These are phyloP conservation scores for Cajanus cajan DNA, from an alignment of 306 rosid species.

Conservation along the genomic window DNA sequence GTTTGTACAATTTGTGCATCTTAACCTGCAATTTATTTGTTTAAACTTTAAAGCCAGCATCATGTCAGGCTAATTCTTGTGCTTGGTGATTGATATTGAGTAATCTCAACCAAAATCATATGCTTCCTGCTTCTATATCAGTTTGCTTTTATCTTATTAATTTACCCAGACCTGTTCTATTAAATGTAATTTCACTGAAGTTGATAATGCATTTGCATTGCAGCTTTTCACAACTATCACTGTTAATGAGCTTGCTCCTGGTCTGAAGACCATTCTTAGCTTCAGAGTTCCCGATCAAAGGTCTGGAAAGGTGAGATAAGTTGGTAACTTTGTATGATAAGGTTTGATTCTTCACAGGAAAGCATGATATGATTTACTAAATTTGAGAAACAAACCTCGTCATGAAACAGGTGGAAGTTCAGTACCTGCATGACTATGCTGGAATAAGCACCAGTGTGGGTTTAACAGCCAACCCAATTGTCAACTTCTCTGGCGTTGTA, in stretches of 20 bases:
- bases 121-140: background rate
- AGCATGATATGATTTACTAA: background rate
- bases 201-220: conserved; percentile 5
- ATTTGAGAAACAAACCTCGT: conserved; percentile 12
- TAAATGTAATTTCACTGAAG: background rate
- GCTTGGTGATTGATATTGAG: background rate
- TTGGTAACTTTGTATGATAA: background rate
- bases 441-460: conserved; percentile 81
- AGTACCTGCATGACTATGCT: conserved; percentile 77
- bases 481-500: conserved; percentile 75
- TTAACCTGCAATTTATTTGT: background rate
- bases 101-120: background rate
- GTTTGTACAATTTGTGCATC: background rate
- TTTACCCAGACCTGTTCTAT: background rate
- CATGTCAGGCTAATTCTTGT: background rate
- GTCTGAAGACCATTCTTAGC: conserved; percentile 74
- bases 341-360: background rate
- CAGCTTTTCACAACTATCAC: conserved; percentile 78
- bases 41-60: background rate
- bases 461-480: conserved; percentile 78
- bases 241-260: conserved; percentile 73
- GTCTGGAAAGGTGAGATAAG: conserved; percentile 78
- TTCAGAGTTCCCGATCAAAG: conserved; percentile 85
- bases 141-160: background rate
- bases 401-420: conserved; percentile 71